Evolutionary conservation across 495 filamentous ascomycete genomes (phyloP).

Genomic region (Aspergillus asperescens): DNA sequence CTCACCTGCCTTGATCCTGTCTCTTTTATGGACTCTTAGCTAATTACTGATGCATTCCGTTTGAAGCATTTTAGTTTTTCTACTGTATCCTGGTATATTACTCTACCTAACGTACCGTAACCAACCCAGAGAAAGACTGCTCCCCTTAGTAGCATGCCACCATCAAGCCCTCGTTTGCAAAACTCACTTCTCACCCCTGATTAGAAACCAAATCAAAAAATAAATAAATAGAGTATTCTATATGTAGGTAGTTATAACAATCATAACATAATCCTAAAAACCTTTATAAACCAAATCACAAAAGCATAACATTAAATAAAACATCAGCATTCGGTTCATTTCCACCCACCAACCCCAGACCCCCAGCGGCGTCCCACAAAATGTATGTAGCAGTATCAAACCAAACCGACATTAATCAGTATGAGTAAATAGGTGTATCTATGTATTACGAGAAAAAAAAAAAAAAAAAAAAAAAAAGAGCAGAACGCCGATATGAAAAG

Average conservation of each 20-base stretch:
- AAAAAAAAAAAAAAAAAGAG: background rate
- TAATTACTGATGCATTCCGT: background rate
- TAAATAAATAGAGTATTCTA: no score
- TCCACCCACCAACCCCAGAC: no score
- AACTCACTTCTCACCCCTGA: no score
- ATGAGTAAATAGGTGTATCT: no score
- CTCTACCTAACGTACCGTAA: background rate
- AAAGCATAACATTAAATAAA: background rate
- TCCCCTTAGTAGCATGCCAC: no score
- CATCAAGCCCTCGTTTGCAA: no score
- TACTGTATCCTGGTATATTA: background rate
- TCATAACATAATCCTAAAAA: background rate
- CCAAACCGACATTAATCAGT: no score
- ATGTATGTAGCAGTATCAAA: no score
- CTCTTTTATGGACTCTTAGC: background rate
- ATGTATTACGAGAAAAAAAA: background rate
- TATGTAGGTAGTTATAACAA: background rate
- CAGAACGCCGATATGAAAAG: no score
- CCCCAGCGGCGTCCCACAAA: background rate
- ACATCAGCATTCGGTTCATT: background rate
- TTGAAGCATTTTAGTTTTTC: background rate
- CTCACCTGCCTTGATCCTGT: conserved; percentile 1
- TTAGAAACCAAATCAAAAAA: no score
- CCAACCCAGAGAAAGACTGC: no score
- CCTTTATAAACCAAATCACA: background rate